Evolutionary conservation across 1,284 basidiomycete species (phyloP).

Genomic region (Sanguinoderma infundibulare): DNA sequence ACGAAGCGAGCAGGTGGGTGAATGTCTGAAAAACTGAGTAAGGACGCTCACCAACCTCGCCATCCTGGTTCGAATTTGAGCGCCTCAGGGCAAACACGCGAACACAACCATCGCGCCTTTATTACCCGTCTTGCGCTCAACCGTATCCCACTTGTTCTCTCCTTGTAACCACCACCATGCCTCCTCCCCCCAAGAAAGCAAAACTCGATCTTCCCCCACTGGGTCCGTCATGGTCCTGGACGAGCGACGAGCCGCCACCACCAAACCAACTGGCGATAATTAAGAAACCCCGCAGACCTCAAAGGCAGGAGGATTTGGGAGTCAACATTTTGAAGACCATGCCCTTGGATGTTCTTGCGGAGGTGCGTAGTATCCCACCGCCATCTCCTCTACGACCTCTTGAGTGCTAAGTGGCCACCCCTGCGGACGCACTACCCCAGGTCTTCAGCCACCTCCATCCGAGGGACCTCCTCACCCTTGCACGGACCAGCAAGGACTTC

Average conservation of each 20-base stretch:
- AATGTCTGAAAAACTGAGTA: background rate
- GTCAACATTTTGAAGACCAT: background rate
- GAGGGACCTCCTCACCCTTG: constrained; percentile 20
- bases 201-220: too few species aligned
- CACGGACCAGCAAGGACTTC: constrained; percentile 21
- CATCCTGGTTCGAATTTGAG: background rate
- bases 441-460: constrained; percentile 21
- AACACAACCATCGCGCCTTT: background rate
- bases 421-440: background rate
- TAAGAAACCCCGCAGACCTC: background rate
- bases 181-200: too few species aligned
- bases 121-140: background rate
- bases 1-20: background rate
- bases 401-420: background rate
- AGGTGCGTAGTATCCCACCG: background rate
- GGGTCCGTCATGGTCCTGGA: too few species aligned
- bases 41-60: too few species aligned
- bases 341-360: too few species aligned
- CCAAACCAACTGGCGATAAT: too few species aligned
- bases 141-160: background rate
- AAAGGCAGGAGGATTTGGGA: background rate
- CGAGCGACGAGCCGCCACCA: too few species aligned
- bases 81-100: background rate
- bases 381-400: background rate
- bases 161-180: too few species aligned